These are phyloP conservation scores for Furculomyces boomerangus DNA, from an alignment of 371 early-diverging fungal species.

Conservation along the genomic window DNA sequence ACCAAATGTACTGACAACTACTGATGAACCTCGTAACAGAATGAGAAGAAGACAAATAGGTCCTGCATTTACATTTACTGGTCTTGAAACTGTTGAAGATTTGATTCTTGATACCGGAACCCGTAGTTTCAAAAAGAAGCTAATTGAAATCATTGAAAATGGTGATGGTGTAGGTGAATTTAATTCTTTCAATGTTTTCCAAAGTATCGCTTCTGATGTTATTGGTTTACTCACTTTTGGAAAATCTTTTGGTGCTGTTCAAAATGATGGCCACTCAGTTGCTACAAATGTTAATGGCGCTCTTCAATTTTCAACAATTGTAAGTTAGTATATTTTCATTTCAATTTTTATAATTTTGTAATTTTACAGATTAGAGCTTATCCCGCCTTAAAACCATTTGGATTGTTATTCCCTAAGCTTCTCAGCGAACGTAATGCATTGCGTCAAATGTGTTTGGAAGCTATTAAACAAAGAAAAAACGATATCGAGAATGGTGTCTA, in stretches of 20 bases:
- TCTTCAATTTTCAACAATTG: not conserved
- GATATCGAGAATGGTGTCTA: not conserved
- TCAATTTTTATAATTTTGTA: not conserved
- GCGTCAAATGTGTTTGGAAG: not conserved
- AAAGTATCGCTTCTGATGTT: constrained; percentile 11
- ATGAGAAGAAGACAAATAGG: constrained; percentile 18
- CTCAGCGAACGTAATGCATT: not conserved
- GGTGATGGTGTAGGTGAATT: not conserved
- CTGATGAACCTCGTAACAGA: constrained; percentile 11
- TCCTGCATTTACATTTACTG: constrained; percentile 5
- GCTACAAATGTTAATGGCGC: not conserved
- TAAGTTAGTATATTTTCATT: not conserved
- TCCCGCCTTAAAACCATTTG: too few species aligned
- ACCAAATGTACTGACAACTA: constrained; percentile 11
- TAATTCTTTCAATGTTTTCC: constrained; percentile 14
- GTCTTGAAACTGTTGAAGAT: constrained; percentile 9
- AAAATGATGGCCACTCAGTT: not conserved
- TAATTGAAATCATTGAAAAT: constrained; percentile 3
- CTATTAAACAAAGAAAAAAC: not conserved
- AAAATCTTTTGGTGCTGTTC: constrained; percentile 6
- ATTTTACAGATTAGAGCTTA: not conserved
- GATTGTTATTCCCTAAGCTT: not conserved
- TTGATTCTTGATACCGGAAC: constrained; percentile 9
- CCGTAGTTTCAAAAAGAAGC: constrained; percentile 4
- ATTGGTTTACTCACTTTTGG: constrained; percentile 21